Evolutionary conservation across 2,329 filamentous ascomycete species (phyloP).

Genomic region (Pseudogymnoascus sp.): DNA sequence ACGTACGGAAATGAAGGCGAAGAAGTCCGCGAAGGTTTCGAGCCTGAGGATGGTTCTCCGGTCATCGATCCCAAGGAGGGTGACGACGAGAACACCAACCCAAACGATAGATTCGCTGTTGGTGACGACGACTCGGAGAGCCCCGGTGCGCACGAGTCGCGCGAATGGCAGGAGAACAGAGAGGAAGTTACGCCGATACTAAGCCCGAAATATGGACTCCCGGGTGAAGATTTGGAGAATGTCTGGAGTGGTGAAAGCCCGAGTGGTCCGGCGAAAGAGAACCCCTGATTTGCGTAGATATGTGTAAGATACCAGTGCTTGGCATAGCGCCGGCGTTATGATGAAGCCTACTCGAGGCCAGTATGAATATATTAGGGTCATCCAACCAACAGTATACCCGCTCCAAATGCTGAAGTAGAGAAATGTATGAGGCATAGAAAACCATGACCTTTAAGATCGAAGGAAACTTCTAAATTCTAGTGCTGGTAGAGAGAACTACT

Average conservation of each 20-base stretch:
- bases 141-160: conserved; percentile 32
- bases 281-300: conserved; percentile 19
- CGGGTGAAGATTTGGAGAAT: conserved; percentile 30
- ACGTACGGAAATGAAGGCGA: conserved; percentile 42
- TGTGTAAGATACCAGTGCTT: not conserved
- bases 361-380: not conserved
- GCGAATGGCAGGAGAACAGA: conserved; percentile 34
- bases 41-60: conserved; percentile 38
- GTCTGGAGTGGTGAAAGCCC: conserved; percentile 27
- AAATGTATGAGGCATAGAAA: not conserved
- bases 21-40: conserved; percentile 47
- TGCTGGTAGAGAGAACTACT: not conserved
- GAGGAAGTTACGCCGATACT: conserved; percentile 17
- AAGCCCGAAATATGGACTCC: conserved; percentile 28
- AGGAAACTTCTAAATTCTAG: not conserved
- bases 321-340: not conserved
- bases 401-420: not conserved
- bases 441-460: not conserved
- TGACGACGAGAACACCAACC: conserved; percentile 29
- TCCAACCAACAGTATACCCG: not conserved
- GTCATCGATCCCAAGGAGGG: conserved; percentile 36
- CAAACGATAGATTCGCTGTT: conserved; percentile 21
- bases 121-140: conserved; percentile 27
- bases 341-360: not conserved
- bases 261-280: conserved; percentile 23